These are phyloP conservation scores for Alternaria solani DNA, from an alignment of 2,329 filamentous ascomycete species.

Conservation along the genomic window DNA sequence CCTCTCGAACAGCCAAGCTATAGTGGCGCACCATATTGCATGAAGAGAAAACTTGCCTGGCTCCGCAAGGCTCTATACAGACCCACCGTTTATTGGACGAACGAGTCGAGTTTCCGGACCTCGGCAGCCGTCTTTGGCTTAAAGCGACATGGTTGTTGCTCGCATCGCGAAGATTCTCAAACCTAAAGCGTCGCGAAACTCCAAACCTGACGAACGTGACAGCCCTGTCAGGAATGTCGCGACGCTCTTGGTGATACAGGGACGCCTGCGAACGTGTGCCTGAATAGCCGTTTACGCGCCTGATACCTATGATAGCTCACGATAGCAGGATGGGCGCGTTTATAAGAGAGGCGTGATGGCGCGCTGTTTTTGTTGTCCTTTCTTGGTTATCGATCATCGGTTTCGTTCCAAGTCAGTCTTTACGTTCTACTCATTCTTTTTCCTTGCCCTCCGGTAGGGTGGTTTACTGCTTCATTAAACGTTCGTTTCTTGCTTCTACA, in stretches of 20 bases:
- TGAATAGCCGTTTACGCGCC: constrained; percentile 17
- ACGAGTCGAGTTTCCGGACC: constrained; percentile 2
- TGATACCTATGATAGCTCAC: constrained; percentile 5
- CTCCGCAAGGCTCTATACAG: not conserved
- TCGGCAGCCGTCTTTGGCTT: constrained; percentile 4
- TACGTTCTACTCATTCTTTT: constrained; percentile 7
- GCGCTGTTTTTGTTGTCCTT: constrained; percentile 1
- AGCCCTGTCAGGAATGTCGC: constrained; percentile 17
- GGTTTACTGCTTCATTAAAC: constrained; percentile 3
- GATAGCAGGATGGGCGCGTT: not conserved
- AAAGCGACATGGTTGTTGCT: constrained; percentile 4
- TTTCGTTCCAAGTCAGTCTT: constrained; percentile 9
- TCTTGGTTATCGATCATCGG: constrained; percentile 8
- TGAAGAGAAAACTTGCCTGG: constrained; percentile 6
- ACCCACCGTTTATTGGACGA: constrained; percentile 5
- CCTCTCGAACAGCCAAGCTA: constrained; percentile 8
- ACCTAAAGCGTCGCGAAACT: constrained; percentile 16
- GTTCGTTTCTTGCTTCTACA: constrained; percentile 9
- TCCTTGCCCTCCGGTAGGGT: constrained; percentile 19
- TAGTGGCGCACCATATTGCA: constrained; percentile 9
- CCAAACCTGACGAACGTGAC: constrained; percentile 13
- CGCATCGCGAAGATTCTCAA: constrained; percentile 13
- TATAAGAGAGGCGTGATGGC: constrained; percentile 11
- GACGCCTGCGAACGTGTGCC: constrained; percentile 14
- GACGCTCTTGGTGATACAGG: constrained; percentile 17